phyloP scores from a whole-genome alignment of 257 asterid genomes.

The Asclepias syriaca region DNA sequence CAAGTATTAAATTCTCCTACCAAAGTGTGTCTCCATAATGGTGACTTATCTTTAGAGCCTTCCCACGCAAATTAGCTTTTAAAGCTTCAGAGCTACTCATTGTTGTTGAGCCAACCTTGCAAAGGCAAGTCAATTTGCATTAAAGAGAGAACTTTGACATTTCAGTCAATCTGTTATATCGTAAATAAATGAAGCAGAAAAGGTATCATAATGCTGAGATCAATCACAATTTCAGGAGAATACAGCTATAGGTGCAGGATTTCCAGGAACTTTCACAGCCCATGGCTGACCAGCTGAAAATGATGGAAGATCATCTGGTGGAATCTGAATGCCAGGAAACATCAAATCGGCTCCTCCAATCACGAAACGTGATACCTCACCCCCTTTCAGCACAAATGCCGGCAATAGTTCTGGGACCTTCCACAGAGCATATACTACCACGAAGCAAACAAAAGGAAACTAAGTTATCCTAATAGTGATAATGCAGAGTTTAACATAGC shows the following conservation, averaged over 20 bases:
- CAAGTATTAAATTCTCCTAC: slow-evolving; percentile 31
- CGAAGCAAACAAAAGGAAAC: not conserved
- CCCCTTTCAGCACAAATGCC: slow-evolving; percentile 81
- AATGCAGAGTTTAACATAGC: not conserved
- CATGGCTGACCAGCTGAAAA: slow-evolving; percentile 82
- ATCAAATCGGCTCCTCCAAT: slow-evolving; percentile 98
- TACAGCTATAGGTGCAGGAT: slow-evolving; percentile 94
- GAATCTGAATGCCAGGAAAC: slow-evolving; percentile 86
- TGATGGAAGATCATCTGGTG: slow-evolving; percentile 71
- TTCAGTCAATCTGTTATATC: not conserved
- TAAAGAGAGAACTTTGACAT: not conserved
- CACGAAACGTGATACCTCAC: slow-evolving; percentile 77
- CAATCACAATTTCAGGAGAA: slow-evolving; percentile 26
- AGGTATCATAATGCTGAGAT: slow-evolving; percentile 6
- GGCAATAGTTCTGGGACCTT: slow-evolving; percentile 89
- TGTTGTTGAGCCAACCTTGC: slow-evolving; percentile 84
- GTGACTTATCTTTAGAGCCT: slow-evolving; percentile 77
- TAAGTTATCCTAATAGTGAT: not conserved
- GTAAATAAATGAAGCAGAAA: not conserved
- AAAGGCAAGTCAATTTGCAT: slow-evolving; percentile 2
- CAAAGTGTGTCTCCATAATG: slow-evolving; percentile 80
- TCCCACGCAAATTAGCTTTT: slow-evolving; percentile 88
- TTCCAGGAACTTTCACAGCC: slow-evolving; percentile 94
- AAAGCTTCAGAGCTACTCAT: slow-evolving; percentile 75
- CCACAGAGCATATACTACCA: slow-evolving; percentile 85